A percentile compares a stretch with the other conserved stretches of the same genome.
Evolutionary conservation across 441 rosid species (phyloP).

Genomic region (Breynia disticha): DNA sequence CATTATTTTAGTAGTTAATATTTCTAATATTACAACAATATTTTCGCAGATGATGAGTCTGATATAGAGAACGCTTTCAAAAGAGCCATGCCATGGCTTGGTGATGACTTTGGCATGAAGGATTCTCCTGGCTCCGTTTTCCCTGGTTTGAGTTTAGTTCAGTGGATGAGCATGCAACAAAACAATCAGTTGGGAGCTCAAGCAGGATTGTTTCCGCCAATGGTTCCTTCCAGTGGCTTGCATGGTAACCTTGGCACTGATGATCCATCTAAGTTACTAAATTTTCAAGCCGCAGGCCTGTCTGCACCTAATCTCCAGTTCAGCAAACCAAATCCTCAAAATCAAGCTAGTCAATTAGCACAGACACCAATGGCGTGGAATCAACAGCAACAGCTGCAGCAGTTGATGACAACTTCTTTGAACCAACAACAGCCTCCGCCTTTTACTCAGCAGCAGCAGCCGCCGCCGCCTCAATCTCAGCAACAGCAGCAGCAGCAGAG

Average conservation of each 20-base stretch:
- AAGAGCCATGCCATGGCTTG: conserved; percentile 96
- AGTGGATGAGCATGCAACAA: conserved; percentile 99
- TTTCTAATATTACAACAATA: neutral
- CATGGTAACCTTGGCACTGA: conserved; percentile 51
- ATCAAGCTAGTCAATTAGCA: conserved; percentile 50
- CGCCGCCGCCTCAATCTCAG: conserved; percentile 31
- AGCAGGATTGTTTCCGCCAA: conserved; percentile 58
- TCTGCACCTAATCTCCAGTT: conserved; percentile 54
- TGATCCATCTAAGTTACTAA: conserved; percentile 77
- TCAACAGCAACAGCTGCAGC: conserved; percentile 84
- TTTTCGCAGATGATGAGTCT: conserved; percentile 67
- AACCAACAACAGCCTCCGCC: conserved; percentile 28
- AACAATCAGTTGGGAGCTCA: conserved; percentile 69
- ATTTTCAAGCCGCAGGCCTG: conserved; percentile 65
- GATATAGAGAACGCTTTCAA: conserved; percentile 80
- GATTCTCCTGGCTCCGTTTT: conserved; percentile 60
- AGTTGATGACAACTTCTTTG: conserved; percentile 40
- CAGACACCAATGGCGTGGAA: conserved; percentile 56
- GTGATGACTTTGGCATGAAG: conserved; percentile 74
- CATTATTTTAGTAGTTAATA: too few species aligned
- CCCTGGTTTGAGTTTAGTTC: conserved; percentile 90
- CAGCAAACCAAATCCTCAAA: conserved; percentile 51
- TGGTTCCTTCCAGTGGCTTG: conserved; percentile 45
- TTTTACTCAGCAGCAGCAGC: conserved; percentile 24
- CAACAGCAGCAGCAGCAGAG: conserved; percentile 21